phyloP scores from a whole-genome alignment of 257 asterid genomes.

The Jasminum sambac region DNA sequence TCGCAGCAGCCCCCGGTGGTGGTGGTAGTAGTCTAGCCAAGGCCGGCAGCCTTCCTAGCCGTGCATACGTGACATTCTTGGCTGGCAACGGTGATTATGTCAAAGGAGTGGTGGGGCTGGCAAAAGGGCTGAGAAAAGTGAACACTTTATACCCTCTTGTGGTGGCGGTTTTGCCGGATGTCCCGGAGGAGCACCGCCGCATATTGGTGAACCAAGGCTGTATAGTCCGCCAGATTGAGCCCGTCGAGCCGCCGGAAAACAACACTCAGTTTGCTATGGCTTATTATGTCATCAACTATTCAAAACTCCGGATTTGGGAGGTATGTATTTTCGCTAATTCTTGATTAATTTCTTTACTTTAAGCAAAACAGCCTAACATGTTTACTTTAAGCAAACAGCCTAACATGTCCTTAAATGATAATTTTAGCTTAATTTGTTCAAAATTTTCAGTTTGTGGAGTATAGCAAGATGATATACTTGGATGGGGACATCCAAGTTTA shows the following conservation, averaged over 20 bases:
- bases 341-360: background rate
- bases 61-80: conserved; percentile 52
- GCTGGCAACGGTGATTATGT: conserved; percentile 53
- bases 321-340: conserved; percentile 19
- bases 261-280: conserved; percentile 33
- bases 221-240: conserved; percentile 41
- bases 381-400: background rate
- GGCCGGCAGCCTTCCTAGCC: background rate
- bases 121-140: conserved; percentile 53
- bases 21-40: background rate
- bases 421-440: background rate
- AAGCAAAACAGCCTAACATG: background rate
- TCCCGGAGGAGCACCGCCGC: conserved; percentile 56
- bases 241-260: conserved; percentile 28
- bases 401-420: background rate
- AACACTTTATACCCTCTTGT: conserved; percentile 43
- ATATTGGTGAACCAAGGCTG: conserved; percentile 50
- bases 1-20: background rate
- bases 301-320: conserved; percentile 59
- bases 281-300: conserved; percentile 47
- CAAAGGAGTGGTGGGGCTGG: conserved; percentile 49
- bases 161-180: conserved; percentile 62
- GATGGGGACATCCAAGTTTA: conserved; percentile 73
- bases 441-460: conserved; percentile 64
- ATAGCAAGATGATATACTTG: conserved; percentile 58